Percentiles rank a stretch among this genome's conserved stretches.
phyloP scores from a whole-genome alignment of 148 eudicot genomes.

The Vaccinium myrtillus region DNA sequence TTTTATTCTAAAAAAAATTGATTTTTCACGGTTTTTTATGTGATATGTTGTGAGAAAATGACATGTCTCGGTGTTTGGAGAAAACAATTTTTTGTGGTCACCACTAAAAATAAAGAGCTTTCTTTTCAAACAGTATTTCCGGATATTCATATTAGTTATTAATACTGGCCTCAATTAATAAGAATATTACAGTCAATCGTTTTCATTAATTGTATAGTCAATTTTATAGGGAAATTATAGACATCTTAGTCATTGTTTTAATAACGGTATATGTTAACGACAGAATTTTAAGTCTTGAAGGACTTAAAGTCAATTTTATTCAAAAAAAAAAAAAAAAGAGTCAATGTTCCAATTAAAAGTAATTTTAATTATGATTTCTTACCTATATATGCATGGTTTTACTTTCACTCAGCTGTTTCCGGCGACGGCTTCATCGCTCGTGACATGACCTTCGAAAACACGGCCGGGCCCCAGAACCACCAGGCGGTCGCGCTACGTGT shows the following conservation, averaged over 20 bases:
- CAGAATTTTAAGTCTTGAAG: background rate
- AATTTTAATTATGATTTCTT: background rate
- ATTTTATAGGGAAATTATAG: background rate
- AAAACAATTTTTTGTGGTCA: too few species aligned
- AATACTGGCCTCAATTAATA: conserved; percentile 7
- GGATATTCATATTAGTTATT: background rate
- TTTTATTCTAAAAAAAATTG: background rate
- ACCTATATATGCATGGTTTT: background rate
- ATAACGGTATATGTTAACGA: too few species aligned
- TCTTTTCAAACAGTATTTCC: background rate
- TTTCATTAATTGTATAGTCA: background rate
- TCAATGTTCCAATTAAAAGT: background rate
- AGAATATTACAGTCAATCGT: background rate
- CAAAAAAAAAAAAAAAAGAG: background rate
- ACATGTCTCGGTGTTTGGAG: too few species aligned
- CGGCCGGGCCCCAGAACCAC: conserved; percentile 30
- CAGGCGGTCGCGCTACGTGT: conserved; percentile 32
- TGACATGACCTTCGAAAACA: conserved; percentile 35
- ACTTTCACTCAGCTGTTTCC: conserved; percentile 15
- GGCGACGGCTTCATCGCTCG: conserved; percentile 31
- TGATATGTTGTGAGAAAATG: too few species aligned
- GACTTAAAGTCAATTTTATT: background rate
- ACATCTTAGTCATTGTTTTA: background rate
- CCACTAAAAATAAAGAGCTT: background rate
- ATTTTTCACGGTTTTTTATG: too few species aligned